Percentiles rank a stretch among this genome's conserved stretches.
phyloP scores from a whole-genome alignment of 495 filamentous ascomycete genomes.

The Neurospora sp. region DNA sequence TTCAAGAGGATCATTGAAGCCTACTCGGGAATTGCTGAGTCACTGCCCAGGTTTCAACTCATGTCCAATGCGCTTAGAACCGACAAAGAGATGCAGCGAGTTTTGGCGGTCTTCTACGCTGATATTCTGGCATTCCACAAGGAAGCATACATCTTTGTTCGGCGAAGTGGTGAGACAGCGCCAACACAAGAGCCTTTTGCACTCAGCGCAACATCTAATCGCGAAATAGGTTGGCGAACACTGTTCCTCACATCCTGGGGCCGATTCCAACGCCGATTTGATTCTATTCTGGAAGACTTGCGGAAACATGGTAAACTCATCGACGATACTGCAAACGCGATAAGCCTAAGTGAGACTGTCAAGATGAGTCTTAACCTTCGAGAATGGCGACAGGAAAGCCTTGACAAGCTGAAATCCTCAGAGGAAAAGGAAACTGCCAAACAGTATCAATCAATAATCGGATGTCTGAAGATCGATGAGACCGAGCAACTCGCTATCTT shows the following conservation, averaged over 20 bases:
- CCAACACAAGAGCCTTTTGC: neutral
- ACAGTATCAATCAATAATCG: slow-evolving; percentile 15
- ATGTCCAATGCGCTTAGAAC: slow-evolving; percentile 18
- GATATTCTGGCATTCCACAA: slow-evolving; percentile 38
- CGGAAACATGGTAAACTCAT: slow-evolving; percentile 26
- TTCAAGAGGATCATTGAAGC: slow-evolving; percentile 33
- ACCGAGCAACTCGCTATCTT: slow-evolving; percentile 18
- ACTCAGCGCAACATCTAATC: neutral
- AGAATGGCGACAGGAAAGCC: slow-evolving; percentile 12
- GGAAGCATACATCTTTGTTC: slow-evolving; percentile 35
- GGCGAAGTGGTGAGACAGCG: slow-evolving; percentile 22
- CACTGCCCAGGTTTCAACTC: slow-evolving; percentile 28
- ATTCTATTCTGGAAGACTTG: slow-evolving; percentile 28
- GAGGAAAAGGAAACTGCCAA: slow-evolving; percentile 13
- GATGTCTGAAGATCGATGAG: slow-evolving; percentile 21
- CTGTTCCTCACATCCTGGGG: slow-evolving; percentile 35
- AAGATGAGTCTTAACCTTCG: slow-evolving; percentile 11
- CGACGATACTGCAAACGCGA: slow-evolving; percentile 25
- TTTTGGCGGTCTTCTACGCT: slow-evolving; percentile 30
- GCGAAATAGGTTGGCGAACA: slow-evolving; percentile 29
- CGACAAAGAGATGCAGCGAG: slow-evolving; percentile 26
- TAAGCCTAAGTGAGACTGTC: slow-evolving; percentile 11
- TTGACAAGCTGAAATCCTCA: slow-evolving; percentile 6
- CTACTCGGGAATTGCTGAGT: slow-evolving; percentile 29
- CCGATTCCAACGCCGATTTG: slow-evolving; percentile 26